Base-by-base conservation (phyloP, 129 eudicot species). In the Erigeron canadensis region DNA sequence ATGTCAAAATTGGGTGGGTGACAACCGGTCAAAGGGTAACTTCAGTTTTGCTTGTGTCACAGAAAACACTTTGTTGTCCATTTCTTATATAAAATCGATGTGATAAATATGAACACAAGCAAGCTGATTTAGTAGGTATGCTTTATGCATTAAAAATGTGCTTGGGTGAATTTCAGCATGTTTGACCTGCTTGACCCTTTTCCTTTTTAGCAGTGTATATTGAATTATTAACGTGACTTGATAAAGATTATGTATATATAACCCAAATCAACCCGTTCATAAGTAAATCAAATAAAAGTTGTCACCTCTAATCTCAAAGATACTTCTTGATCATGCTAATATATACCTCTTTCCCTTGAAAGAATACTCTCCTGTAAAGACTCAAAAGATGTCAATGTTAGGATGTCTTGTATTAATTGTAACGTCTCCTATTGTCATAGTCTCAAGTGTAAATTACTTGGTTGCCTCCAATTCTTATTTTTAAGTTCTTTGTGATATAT, bases 361-460 rank as follows among this genome's bases (percentile, higher is more conserved):
- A 11, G n/a, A 9, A 7, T 7, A 17, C 21, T 46, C 21, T 21
- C n/a, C n/a, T 8, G 10, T 57, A 17, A 57, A 57, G 21, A 11
- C 63, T 57, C 8, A 6, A 0, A 8, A 13, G 15, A 57, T 21
- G 4, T 57, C 63, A 9, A 57, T 10, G 19, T 5, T 58, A 19
- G 15, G 17, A 58, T 58, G 41, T 58, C 41, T 58, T 23, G 1
- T 58, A 11, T 34, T 57, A 57, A 19, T 28, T 28, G 37, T 23
- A 21, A 12, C 18, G 10, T 12, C 40, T 37, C 16, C 41, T 23
- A 19, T 23, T 2, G 44, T 22, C 40, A 12, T 10, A 15, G 22
- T 58, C 15, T 58, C n/a, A 19, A 60, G 19, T 34, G 34, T 58
- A 59, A 23, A 19, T 70, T 70, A 70, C 54, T 70, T 40, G 51